A percentile compares a stretch with the other conserved stretches of the same genome.
Conservation (phyloP, 129 eudicot genomes). For the Centrapalus pauciflorus region DNA sequence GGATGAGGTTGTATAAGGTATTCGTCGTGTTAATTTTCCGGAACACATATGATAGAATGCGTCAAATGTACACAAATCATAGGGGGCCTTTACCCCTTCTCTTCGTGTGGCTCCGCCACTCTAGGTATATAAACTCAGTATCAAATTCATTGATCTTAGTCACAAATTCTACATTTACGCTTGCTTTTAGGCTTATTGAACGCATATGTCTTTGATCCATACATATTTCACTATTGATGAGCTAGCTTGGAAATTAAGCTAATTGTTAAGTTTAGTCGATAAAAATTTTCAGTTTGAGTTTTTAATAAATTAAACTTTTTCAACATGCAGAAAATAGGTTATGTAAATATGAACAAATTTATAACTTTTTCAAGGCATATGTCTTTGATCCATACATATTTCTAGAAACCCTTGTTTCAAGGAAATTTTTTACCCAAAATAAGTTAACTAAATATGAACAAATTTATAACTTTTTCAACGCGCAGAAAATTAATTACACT, state of each 20-base stretch:
- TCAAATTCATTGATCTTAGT: too few relatives aligned
- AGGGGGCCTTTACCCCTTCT: too few relatives aligned
- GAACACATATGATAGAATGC: too few relatives aligned
- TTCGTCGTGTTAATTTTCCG: too few relatives aligned
- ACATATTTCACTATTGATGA: neutral
- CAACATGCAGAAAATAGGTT: neutral
- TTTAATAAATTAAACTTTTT: too few relatives aligned
- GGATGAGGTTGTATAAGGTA: too few relatives aligned
- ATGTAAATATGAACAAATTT: neutral
- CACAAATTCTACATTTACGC: neutral
- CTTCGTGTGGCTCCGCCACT: too few relatives aligned
- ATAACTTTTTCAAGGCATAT: neutral
- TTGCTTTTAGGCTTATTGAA: neutral
- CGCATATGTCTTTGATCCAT: constrained; percentile 7
- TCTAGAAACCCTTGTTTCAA: too few relatives aligned
- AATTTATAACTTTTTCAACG: neutral
- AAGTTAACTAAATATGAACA: neutral
- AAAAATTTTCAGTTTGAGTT: neutral
- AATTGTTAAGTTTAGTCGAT: neutral
- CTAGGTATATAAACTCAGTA: too few relatives aligned
- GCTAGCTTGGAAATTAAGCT: neutral
- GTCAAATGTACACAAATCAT: too few relatives aligned
- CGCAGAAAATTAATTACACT: too few relatives aligned
- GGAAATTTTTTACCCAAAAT: too few relatives aligned
- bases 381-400: neutral